Evolutionary conservation across 257 asterid species (phyloP).

Genomic region (Fraxinus quadrangulata): DNA sequence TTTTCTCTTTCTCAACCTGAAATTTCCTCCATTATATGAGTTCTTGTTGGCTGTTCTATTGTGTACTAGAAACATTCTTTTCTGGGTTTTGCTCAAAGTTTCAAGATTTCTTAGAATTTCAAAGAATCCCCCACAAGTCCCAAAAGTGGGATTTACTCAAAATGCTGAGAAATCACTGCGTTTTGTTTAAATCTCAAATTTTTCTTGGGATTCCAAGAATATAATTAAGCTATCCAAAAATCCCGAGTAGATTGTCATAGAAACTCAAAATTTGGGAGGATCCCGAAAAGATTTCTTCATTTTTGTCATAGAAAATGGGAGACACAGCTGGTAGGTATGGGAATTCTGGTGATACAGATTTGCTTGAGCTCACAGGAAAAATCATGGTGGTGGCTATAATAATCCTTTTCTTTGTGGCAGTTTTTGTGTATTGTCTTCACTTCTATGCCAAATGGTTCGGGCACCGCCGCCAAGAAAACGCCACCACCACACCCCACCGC

Average conservation of each 20-base stretch:
- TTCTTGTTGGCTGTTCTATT: constrained; percentile 19
- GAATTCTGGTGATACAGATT: constrained; percentile 39
- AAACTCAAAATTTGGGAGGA: not conserved
- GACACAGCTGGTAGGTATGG: constrained; percentile 29
- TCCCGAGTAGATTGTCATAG: not conserved
- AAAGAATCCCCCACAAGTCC: not conserved
- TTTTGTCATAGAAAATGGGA: constrained; percentile 40
- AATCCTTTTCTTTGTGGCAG: constrained; percentile 54
- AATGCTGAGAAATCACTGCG: not conserved
- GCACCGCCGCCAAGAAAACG: constrained; percentile 59
- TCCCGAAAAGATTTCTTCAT: not conserved
- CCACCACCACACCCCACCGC: constrained; percentile 26
- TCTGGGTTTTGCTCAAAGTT: constrained; percentile 33
- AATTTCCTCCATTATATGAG: constrained; percentile 6
- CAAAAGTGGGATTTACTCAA: not conserved
- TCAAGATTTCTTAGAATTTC: not conserved
- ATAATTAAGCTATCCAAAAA: not conserved
- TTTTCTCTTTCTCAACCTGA: constrained; percentile 34
- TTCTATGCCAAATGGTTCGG: constrained; percentile 76
- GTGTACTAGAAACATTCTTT: constrained; percentile 3
- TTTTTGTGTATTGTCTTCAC: constrained; percentile 59
- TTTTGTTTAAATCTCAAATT: constrained; percentile 5
- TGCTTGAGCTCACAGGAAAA: constrained; percentile 60
- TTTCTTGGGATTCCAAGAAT: not conserved
- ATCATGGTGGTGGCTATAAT: constrained; percentile 61